phyloP scores from a whole-genome alignment of 176 grass and related monocot species.

The Oryza glaberrima region DNA sequence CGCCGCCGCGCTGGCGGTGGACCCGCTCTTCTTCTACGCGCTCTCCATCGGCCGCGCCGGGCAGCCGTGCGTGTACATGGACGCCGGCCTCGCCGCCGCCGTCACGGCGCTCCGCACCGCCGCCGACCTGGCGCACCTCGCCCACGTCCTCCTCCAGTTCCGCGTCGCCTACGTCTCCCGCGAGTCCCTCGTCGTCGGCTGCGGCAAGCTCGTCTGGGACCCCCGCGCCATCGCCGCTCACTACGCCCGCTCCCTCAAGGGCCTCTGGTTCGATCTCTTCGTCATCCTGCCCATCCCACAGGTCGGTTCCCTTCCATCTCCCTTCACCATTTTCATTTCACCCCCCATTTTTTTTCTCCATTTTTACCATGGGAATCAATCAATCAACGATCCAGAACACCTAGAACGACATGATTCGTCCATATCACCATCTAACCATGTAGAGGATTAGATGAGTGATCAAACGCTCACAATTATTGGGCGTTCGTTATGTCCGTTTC shows the following conservation, averaged over 20 bases:
- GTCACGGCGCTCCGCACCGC: slow-evolving; percentile 65
- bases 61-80: slow-evolving; percentile 62
- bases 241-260: slow-evolving; percentile 71
- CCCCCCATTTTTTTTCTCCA: neutral
- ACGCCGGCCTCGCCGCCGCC: slow-evolving; percentile 58
- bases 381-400: neutral
- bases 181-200: slow-evolving; percentile 93
- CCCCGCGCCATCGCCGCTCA: slow-evolving; percentile 72
- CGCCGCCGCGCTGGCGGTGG: slow-evolving; percentile 68
- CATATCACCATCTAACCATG: neutral
- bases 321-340: neutral
- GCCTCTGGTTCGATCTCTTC: slow-evolving; percentile 93
- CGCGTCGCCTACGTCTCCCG: slow-evolving; percentile 89
- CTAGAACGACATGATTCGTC: slow-evolving; percentile 1
- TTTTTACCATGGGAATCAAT: neutral
- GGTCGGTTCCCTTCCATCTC: slow-evolving; percentile 39
- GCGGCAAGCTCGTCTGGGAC: slow-evolving; percentile 99
- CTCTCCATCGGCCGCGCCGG: slow-evolving; percentile 60
- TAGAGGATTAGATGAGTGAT: slow-evolving; percentile 32
- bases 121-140: slow-evolving; percentile 72
- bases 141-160: slow-evolving; percentile 90
- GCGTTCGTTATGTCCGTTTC: slow-evolving; percentile 32
- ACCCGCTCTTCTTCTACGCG: slow-evolving; percentile 98
- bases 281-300: slow-evolving; percentile 91
- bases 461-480: slow-evolving; percentile 33